phyloP scores from a whole-genome alignment of 495 filamentous ascomycete genomes.

The Tetracladium setigerum region DNA sequence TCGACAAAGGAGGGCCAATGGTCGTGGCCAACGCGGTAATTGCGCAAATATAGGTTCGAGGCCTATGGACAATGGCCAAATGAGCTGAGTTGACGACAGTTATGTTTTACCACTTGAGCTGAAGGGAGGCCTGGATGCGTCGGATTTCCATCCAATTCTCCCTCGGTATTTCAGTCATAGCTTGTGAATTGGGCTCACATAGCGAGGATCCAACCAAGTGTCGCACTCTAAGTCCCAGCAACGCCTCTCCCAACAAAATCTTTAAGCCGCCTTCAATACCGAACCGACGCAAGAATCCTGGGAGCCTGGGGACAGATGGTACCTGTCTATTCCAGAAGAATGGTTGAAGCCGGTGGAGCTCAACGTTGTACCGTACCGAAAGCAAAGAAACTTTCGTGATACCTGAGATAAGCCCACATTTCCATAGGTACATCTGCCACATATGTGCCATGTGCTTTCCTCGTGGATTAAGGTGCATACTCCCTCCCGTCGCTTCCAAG shows the following conservation, averaged over 20 bases:
- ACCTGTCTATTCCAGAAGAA: neutral
- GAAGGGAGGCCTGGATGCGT: too few species aligned
- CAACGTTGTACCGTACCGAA: neutral
- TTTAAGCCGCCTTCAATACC: neutral
- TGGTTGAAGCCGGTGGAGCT: neutral
- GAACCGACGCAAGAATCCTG: neutral
- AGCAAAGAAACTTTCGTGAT: neutral
- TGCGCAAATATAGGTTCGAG: neutral
- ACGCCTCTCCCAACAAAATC: too few species aligned
- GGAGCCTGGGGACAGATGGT: neutral
- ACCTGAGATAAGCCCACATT: neutral
- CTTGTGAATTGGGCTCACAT: too few species aligned
- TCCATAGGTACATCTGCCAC: conserved; percentile 2
- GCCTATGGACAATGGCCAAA: too few species aligned
- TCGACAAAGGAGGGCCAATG: neutral
- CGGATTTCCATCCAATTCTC: too few species aligned
- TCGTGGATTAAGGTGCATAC: conserved; percentile 5
- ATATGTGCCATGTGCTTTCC: conserved; percentile 13
- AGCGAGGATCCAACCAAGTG: too few species aligned
- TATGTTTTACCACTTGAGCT: too few species aligned
- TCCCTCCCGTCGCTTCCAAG: conserved; percentile 5
- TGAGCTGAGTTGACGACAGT: too few species aligned
- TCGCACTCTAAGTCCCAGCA: too few species aligned
- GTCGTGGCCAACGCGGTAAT: neutral
- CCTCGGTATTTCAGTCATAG: too few species aligned